Evolutionary conservation across 345 rosid genomes (phyloP), one percentile per base, ranked within the genome.

Genomic region (Eucalyptus paniculata): DNA sequence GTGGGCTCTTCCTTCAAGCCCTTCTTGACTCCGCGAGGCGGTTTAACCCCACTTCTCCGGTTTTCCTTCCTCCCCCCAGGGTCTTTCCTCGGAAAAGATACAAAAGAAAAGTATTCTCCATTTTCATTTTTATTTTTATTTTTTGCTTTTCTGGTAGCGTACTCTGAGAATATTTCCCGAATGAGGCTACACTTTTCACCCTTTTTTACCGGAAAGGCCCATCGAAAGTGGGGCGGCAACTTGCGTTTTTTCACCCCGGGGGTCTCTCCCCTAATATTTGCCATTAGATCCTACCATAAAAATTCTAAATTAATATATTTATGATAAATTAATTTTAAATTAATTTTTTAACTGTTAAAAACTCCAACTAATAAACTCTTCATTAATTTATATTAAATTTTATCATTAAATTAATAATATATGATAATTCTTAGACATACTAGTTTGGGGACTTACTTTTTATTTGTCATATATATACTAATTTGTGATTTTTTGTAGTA

Each of bases 341-440:
- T 51, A 51, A 51, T 51, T 51, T 51, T 3, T 51, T 51, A 51
- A 51, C 2, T 18, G 8, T 51, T 1, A 51, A 51, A 51, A 17
- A 18, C 23, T 51, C 0, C 4, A 51, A 51, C 0, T 1, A 0
- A 0, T 51, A 51, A 17, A 51, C 19, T 7, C 23, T 50, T 0
- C 7, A 0, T 50, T 50, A 50, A 0, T 14, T 50, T 50, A 50
- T 14, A 50, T 50, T 50, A 50, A 50, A 50, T 50, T 50, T 50
- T 50, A 50, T 0, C 6, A 50, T 15, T 15, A 50, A 50, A 14
- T 50, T 50, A 15, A 50, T 50, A 50, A 50, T 0, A 15, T 50
- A 50, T 50, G 7, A 50, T 0, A 50, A 50, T 50, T 14, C 0
- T 0, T 50, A 2, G 6, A 6, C 17, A 0, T 50, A 50, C 0